Evolutionary conservation across 2,329 filamentous ascomycete genomes (phyloP).

Genomic region (Pseudogymnoascus destructans): DNA sequence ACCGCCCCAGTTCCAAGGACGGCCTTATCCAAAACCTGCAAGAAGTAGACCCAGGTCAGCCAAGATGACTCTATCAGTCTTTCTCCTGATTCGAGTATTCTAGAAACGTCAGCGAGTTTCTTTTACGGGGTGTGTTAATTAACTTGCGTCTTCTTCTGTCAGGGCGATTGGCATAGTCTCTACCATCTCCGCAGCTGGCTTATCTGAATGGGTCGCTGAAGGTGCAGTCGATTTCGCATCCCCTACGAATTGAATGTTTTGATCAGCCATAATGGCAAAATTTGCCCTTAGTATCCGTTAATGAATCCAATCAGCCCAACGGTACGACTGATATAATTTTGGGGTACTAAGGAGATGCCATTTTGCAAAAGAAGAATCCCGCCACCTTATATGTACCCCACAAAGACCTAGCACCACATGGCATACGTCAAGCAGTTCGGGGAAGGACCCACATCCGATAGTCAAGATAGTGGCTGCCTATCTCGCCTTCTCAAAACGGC

Average conservation of each 20-base stretch:
- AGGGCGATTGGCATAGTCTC: neutral
- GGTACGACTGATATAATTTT: neutral
- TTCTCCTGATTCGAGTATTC: conserved; percentile 44
- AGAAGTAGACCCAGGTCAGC: conserved; percentile 45
- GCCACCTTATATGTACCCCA: conserved; percentile 3
- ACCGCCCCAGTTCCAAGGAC: conserved; percentile 32
- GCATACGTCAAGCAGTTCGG: neutral
- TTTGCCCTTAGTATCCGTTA: neutral
- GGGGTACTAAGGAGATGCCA: neutral
- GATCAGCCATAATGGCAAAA: neutral
- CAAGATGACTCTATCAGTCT: conserved; percentile 48
- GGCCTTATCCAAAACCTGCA: conserved; percentile 29
- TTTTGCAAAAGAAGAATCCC: neutral
- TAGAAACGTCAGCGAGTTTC: conserved; percentile 15
- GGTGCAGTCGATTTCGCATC: neutral
- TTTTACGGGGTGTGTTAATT: neutral
- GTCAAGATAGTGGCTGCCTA: neutral
- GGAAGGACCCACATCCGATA: neutral
- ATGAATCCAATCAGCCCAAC: neutral
- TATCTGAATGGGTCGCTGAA: neutral
- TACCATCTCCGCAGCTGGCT: neutral
- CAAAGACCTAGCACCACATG: neutral
- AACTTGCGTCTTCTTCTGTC: conserved; percentile 10
- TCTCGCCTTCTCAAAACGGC: neutral
- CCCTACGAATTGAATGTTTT: neutral